These are phyloP conservation scores for Corymbia maculata DNA, from an alignment of 345 rosid genomes.

Conservation along the genomic window DNA sequence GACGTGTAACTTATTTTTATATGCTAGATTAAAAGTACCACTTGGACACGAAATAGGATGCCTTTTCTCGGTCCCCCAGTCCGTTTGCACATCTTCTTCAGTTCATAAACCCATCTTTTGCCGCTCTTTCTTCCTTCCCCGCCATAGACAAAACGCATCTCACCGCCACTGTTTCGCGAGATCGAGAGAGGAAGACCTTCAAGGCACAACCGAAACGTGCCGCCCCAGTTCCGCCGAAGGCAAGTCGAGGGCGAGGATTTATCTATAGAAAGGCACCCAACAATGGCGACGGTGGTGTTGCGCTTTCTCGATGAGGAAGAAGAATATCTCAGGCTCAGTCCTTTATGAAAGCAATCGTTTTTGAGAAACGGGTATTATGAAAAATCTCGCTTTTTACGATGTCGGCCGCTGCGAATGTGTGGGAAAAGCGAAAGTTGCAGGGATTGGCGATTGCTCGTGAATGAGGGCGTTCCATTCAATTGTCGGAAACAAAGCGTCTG, in stretches of 20 bases:
- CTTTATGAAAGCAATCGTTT: background rate
- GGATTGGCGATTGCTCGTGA: background rate
- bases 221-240: background rate
- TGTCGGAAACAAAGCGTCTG: slow-evolving; percentile 9
- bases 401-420: background rate
- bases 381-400: background rate
- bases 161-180: background rate
- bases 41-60: background rate
- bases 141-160: background rate
- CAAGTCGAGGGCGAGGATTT: background rate
- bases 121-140: background rate
- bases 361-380: background rate
- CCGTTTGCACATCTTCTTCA: background rate
- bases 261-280: background rate
- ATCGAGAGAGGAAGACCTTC: background rate
- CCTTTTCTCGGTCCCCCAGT: background rate
- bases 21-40: background rate
- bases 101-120: background rate
- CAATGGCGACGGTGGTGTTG: background rate
- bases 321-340: background rate
- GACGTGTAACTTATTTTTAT: background rate
- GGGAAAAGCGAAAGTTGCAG: background rate
- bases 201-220: background rate
- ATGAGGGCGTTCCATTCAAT: slow-evolving; percentile 23
- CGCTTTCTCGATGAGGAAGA: background rate